Evolutionary conservation across 306 rosid species (phyloP).

Genomic region (Prunus mongolica): DNA sequence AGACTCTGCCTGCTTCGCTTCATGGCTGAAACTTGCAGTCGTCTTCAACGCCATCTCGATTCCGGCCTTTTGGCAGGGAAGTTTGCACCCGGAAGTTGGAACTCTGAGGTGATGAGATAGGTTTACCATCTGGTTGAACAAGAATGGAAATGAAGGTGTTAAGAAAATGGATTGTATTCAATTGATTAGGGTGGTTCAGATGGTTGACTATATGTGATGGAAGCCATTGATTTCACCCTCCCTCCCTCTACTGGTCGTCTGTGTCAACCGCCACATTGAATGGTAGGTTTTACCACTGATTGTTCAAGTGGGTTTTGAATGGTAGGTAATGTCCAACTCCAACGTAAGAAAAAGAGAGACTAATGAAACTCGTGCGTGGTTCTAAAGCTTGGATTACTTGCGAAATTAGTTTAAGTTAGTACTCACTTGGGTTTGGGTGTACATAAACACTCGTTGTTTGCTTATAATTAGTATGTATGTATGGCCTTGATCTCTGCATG

Average conservation of each 20-base stretch:
- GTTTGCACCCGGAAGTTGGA: not conserved
- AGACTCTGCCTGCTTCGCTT: not conserved
- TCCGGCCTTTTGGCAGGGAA: not conserved
- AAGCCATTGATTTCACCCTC: not conserved
- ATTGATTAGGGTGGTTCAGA: not conserved
- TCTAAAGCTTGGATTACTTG: not conserved
- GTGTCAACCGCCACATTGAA: not conserved
- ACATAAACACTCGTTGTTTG: no score
- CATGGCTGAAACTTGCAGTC: not conserved
- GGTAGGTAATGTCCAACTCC: slow-evolving; percentile 5
- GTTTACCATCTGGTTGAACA: not conserved
- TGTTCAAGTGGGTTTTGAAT: slow-evolving; percentile 2
- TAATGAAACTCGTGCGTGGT: not conserved
- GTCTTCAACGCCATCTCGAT: no score
- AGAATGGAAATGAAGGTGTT: not conserved
- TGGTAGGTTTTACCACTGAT: slow-evolving; percentile 13
- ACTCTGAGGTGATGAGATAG: not conserved
- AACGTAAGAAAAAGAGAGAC: not conserved
- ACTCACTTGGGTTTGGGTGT: no score
- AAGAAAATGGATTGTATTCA: not conserved
- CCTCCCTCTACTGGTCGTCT: slow-evolving; percentile 1
- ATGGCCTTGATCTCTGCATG: no score
- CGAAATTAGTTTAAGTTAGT: not conserved
- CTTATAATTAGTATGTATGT: no score
- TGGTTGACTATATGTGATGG: not conserved